Base-by-base conservation (phyloP, 2,329 filamentous ascomycete genomes). In the Thielaviopsis populi region DNA sequence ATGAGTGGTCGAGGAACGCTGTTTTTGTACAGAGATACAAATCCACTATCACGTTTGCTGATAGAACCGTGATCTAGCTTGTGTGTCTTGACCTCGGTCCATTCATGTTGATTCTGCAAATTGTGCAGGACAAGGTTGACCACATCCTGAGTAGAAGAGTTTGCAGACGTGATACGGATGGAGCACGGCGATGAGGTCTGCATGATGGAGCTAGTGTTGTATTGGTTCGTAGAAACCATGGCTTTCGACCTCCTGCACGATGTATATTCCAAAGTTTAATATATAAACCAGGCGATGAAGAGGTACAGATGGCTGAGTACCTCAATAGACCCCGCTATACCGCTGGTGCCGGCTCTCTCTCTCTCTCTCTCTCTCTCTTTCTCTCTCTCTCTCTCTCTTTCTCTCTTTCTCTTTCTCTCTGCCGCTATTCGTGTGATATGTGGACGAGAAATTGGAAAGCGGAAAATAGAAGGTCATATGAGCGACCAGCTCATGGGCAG, bases 41-140 rank as follows among this genome's bases (percentile, higher is more conserved):
- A 58, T n/a, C 15, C 27, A 6, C 22, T 6, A 24, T 66, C 54
- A 46, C 63, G 53, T 37, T 63, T 50, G 61, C 42, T 48, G 37
- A n/a, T 42, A 17, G 43, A 46, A 22, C 50, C 19, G 41, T 43
- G 33, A 33, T 68, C 74, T 65, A 70, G 75, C 73, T 50, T 78
- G 72, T 86, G 79, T 22, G 83, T 70, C 59, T 78, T 73, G 56
- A 91, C 74, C 24, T 78, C 72, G 24, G 80, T 82, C 89, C 89
- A 94, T 71, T 85, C 81, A 73, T 92, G 88, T 72, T 91, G 87
- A 72, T 87, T 78, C 68, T 82, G 78, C 59, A 94, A 81, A 72
- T 91, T 91, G 72, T 86, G 81, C 62, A 83, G 76, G 60, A 91
- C 83, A 60, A 83, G 70, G 15, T 69, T 65, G 13, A 73, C 70